These are phyloP conservation scores for Trametes coccinea DNA, from an alignment of 768 basidiomycete species.

Conservation along the genomic window DNA sequence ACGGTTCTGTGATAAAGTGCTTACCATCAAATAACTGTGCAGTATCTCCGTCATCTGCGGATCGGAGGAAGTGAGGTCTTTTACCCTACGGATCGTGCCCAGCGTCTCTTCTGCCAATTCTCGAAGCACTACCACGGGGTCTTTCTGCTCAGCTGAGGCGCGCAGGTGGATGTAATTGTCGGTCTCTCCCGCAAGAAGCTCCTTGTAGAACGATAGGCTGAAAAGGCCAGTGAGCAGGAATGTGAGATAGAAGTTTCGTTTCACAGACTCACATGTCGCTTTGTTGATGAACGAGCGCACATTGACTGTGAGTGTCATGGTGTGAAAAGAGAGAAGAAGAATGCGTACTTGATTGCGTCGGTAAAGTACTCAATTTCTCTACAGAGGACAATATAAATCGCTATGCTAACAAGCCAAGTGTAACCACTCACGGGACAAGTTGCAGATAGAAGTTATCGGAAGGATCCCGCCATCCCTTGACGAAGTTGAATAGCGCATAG, in stretches of 20 bases:
- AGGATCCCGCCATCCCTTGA: constrained; percentile 31
- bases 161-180: constrained; percentile 21
- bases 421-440: constrained; percentile 34
- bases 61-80: constrained; percentile 1
- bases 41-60: background rate
- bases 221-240: background rate
- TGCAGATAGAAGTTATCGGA: constrained; percentile 36
- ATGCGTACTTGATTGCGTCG: constrained; percentile 1
- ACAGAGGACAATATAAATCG: background rate
- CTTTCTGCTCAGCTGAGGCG: constrained; percentile 6
- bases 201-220: constrained; percentile 25
- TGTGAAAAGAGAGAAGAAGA: background rate
- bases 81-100: background rate
- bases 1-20: background rate
- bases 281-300: background rate
- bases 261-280: constrained; percentile 18
- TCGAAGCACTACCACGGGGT: background rate
- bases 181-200: constrained; percentile 18
- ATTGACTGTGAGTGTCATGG: background rate
- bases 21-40: constrained; percentile 5
- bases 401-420: too few species aligned
- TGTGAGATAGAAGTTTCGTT: background rate
- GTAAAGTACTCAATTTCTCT: constrained; percentile 1
- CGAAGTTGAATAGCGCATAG: constrained; percentile 35
- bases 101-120: constrained; percentile 16